Base-by-base conservation (phyloP, 2,329 filamentous ascomycete genomes). In the Penicillium sp. region DNA sequence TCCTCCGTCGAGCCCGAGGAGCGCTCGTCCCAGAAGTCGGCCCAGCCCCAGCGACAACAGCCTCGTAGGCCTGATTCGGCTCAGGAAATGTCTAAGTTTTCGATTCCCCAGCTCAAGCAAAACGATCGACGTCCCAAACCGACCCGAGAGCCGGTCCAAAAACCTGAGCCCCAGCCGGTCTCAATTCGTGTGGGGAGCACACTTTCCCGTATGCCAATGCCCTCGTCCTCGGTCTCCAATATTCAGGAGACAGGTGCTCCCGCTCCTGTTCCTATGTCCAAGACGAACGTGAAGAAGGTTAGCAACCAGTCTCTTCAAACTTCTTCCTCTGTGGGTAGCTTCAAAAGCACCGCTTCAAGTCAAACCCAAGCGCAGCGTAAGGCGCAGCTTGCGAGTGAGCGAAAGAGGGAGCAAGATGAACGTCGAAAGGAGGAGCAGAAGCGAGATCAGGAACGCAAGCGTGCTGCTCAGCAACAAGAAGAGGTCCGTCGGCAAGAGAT, bases 361-460 rank as follows among this genome's bases (percentile, higher is more conserved):
- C 79, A 77, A 16, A 79, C 81, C 1, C 84, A 86, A n/a, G 78
- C 81, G 2, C 84, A 86, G 47, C 82, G 85, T 0, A 89, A 88
- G 67, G 87, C 88, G 2, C 76, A 92, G 21, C 85, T 92, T 49
- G 79, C 88, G 44, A 89, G 87, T 2, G 88, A 89, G 36, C 87
- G 85, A 65, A 92, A 91, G 71, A 93, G 88, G 67, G 90, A 95
- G 69, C 87, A 84, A 68, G 91, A 95, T 63, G 90, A 95, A 13
- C 86, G 91, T 64, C 84, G 86, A 45, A 93, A 90, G 65, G 85
- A 86, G 8, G 89, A 95, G 18, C 85, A 87, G 34, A 96, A 95
- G 72, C 82, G 85, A 15, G 89, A 95, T 63, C 76, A 88, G 31
- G 90, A 95, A 67, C 85, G 88, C 44, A 90, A 91, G 74, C 82